These are phyloP conservation scores for Trypanosoma conorhini DNA, from an alignment of 208 protist genomes.

Conservation along the genomic window DNA sequence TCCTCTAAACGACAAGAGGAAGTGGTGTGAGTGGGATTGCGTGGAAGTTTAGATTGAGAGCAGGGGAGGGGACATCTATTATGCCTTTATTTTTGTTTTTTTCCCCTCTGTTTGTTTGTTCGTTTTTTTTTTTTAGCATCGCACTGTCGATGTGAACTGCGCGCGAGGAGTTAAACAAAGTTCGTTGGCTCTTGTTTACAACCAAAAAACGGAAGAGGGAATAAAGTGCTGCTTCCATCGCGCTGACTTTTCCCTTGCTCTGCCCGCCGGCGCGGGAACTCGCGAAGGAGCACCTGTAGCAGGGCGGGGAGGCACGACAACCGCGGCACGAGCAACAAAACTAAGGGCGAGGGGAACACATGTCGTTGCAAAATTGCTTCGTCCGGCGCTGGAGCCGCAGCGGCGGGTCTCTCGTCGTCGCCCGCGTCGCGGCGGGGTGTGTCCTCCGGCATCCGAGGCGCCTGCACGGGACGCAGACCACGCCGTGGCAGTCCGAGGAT, in stretches of 20 bases:
- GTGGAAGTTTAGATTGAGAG: too few relatives aligned
- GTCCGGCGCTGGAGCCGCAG: background rate
- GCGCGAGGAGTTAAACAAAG: too few relatives aligned
- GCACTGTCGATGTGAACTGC: too few relatives aligned
- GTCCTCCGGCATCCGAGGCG: background rate
- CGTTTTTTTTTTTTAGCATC: too few relatives aligned
- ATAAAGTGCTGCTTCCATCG: too few relatives aligned
- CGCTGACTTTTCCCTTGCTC: background rate
- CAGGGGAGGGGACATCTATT: too few relatives aligned
- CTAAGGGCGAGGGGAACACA: background rate
- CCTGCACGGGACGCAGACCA: slow-evolving; percentile 1
- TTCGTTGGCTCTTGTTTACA: too few relatives aligned
- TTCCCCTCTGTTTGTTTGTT: too few relatives aligned
- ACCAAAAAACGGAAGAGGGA: too few relatives aligned
- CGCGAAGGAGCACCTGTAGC: background rate
- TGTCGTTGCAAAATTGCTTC: background rate
- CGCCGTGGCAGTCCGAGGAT: slow-evolving; percentile 38
- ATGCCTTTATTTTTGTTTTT: too few relatives aligned
- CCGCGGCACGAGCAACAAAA: slow-evolving; percentile 5
- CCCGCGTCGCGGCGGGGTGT: background rate
- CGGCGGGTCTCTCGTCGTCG: background rate
- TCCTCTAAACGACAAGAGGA: too few relatives aligned
- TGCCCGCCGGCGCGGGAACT: background rate
- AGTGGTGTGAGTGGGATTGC: too few relatives aligned
- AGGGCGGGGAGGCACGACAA: background rate